Conservation (phyloP, 2,329 filamentous ascomycete species). For the Fulvia fulva region DNA sequence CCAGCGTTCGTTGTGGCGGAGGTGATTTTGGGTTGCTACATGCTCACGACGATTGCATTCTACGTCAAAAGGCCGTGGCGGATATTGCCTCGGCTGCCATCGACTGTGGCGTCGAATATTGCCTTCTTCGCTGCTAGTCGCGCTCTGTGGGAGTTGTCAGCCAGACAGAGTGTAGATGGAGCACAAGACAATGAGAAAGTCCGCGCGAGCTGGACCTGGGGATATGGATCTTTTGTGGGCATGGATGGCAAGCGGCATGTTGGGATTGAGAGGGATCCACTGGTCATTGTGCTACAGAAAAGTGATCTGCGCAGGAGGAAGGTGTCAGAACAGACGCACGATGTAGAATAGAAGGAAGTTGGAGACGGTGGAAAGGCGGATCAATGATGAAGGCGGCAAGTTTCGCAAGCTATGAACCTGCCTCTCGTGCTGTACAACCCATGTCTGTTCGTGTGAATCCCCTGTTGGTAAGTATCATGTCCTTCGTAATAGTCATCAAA, state of each 20-base stretch:
- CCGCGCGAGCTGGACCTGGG: constrained; percentile 32
- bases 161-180: background rate
- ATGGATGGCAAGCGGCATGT: constrained; percentile 46
- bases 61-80: constrained; percentile 42
- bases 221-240: constrained; percentile 51
- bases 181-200: background rate
- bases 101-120: constrained; percentile 47
- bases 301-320: background rate
- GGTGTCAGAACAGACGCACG: background rate
- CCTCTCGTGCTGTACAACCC: background rate
- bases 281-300: constrained; percentile 19
- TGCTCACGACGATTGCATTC: constrained; percentile 41
- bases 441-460: background rate
- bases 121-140: constrained; percentile 48
- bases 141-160: constrained; percentile 37
- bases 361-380: background rate
- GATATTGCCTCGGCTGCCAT: constrained; percentile 51
- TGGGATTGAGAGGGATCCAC: constrained; percentile 51
- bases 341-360: background rate
- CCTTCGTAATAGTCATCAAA: background rate
- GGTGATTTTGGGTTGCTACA: constrained; percentile 43
- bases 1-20: constrained; percentile 47
- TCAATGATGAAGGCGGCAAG: background rate
- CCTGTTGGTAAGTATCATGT: background rate
- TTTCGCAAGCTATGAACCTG: background rate